Conservation (phyloP, 1,139 yeast genomes). For the Lodderomyces parapsilosis region DNA sequence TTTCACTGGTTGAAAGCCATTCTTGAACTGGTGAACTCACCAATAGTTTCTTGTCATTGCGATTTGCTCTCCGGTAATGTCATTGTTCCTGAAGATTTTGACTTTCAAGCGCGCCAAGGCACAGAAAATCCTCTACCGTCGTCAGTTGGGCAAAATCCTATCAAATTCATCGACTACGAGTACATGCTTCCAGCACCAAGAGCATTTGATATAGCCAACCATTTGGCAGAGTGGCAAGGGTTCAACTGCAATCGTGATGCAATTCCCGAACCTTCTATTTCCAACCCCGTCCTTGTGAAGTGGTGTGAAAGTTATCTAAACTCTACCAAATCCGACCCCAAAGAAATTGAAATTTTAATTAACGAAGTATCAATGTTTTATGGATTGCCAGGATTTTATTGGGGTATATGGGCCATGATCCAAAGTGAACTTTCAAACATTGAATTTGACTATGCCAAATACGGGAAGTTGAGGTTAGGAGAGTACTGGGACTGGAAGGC, state of each 20-base stretch:
- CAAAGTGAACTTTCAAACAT: constrained; percentile 70
- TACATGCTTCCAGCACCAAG: constrained; percentile 79
- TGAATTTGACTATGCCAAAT: constrained; percentile 69
- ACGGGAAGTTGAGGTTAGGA: constrained; percentile 57
- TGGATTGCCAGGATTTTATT: constrained; percentile 81
- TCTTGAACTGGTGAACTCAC: constrained; percentile 44
- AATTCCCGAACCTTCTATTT: constrained; percentile 52
- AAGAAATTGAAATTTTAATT: constrained; percentile 37
- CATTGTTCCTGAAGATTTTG: constrained; percentile 50
- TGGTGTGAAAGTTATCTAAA: constrained; percentile 57
- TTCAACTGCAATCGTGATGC: constrained; percentile 64
- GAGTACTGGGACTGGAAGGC: constrained; percentile 75
- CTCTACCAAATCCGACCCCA: constrained; percentile 15
- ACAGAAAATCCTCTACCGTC: constrained; percentile 28
- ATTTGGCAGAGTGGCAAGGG: constrained; percentile 87
- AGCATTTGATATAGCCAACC: constrained; percentile 84
- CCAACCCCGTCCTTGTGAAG: constrained; percentile 45
- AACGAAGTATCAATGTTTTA: constrained; percentile 60
- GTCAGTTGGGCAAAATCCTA: constrained; percentile 37
- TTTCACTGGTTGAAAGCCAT: constrained; percentile 52
- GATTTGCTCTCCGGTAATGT: constrained; percentile 74
- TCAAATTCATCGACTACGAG: constrained; percentile 76
- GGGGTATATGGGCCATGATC: constrained; percentile 86
- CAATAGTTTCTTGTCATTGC: constrained; percentile 65
- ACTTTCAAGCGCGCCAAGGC: background rate